A percentile compares a stretch with the other conserved stretches of the same genome.
These are phyloP conservation scores for Funneliformis mosseae DNA, from an alignment of 192 early-diverging fungal species.

Conservation along the genomic window DNA sequence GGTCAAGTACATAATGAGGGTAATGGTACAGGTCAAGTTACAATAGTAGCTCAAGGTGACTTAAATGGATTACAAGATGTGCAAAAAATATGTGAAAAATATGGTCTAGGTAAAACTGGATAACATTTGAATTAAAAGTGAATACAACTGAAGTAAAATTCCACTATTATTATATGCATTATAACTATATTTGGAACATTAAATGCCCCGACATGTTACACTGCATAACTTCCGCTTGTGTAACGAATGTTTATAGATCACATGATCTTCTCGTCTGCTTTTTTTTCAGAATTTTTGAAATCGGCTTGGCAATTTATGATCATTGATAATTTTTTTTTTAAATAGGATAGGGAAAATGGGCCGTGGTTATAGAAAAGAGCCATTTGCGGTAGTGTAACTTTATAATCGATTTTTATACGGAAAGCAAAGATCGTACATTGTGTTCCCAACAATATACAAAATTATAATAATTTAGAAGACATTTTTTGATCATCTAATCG, in stretches of 20 bases:
- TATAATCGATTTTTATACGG: too few species aligned
- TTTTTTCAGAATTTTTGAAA: too few species aligned
- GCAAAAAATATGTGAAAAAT: conserved; percentile 51
- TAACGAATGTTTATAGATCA: not conserved
- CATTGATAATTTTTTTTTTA: too few species aligned
- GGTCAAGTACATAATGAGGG: conserved; percentile 57
- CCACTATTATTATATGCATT: not conserved
- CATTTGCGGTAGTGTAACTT: too few species aligned
- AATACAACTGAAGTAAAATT: not conserved
- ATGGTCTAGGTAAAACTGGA: conserved; percentile 50
- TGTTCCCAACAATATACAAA: too few species aligned
- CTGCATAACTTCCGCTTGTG: not conserved
- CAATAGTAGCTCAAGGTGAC: conserved; percentile 70
- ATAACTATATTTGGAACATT: not conserved
- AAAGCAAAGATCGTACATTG: too few species aligned
- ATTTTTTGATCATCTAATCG: too few species aligned
- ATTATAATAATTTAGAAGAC: too few species aligned
- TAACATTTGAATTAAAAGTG: not conserved
- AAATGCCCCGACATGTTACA: not conserved
- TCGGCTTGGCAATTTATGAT: too few species aligned
- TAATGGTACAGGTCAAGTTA: conserved; percentile 63
- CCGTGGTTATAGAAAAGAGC: too few species aligned
- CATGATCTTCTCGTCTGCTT: too few species aligned
- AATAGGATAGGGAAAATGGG: too few species aligned
- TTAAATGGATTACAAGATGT: conserved; percentile 48